Conservation (phyloP, 1,284 basidiomycete species). For the Meripilus lineatus region DNA sequence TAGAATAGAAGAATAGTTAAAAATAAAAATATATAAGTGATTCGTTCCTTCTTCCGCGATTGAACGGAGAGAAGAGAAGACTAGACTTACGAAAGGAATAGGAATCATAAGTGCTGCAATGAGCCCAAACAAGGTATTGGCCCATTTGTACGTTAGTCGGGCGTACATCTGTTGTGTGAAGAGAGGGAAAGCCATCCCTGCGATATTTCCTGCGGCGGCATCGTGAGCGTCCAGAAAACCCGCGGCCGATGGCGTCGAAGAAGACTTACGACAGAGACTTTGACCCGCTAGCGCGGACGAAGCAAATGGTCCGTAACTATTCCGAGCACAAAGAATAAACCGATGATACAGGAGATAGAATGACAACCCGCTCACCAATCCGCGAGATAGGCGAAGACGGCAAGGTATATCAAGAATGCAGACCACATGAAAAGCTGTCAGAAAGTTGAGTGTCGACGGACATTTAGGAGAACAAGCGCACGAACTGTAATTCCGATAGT, state of each 20-base stretch:
- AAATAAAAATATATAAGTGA: too few relatives aligned
- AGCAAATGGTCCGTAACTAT: conserved; percentile 67
- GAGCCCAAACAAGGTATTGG: conserved; percentile 62
- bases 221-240: not conserved
- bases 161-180: conserved; percentile 62
- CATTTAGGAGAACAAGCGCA: not conserved
- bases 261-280: conserved; percentile 55
- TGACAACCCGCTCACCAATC: conserved; percentile 48
- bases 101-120: conserved; percentile 58
- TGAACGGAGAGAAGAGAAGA: conserved; percentile 5
- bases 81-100: conserved; percentile 55
- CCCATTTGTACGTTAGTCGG: conserved; percentile 62
- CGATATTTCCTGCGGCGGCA: conserved; percentile 50
- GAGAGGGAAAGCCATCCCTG: conserved; percentile 57
- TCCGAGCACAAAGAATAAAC: not conserved
- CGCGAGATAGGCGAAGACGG: conserved; percentile 67
- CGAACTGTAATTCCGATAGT: conserved; percentile 47
- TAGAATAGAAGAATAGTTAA: too few relatives aligned
- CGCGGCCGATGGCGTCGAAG: not conserved
- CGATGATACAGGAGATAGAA: not conserved
- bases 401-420: conserved; percentile 57
- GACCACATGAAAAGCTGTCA: conserved; percentile 40
- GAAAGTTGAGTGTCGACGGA: conserved; percentile 1
- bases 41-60: not conserved
- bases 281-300: conserved; percentile 78